phyloP scores from a whole-genome alignment of 1,284 basidiomycete species.

The Cerrena zonata region DNA sequence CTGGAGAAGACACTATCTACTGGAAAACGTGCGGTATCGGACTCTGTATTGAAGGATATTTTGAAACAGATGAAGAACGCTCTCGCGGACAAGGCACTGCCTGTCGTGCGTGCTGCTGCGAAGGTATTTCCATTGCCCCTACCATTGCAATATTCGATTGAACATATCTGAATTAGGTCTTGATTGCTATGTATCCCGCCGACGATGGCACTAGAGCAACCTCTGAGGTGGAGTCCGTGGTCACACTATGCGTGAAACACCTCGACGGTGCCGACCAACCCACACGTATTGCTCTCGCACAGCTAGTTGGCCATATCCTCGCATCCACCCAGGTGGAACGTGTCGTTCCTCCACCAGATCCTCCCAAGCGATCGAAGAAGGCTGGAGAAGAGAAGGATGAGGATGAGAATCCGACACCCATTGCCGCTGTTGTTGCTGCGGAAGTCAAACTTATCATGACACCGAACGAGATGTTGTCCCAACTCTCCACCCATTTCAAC shows the following conservation, averaged over 20 bases:
- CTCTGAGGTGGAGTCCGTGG: slow-evolving; percentile 71
- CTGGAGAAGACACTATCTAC: slow-evolving; percentile 73
- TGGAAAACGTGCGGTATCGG: slow-evolving; percentile 80
- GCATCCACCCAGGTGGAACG: slow-evolving; percentile 80
- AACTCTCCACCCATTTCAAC: slow-evolving; percentile 78
- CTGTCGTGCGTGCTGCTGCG: slow-evolving; percentile 81
- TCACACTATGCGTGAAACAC: slow-evolving; percentile 67
- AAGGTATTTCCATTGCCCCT: slow-evolving; percentile 41
- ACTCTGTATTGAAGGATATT: slow-evolving; percentile 76
- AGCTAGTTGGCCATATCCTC: slow-evolving; percentile 79
- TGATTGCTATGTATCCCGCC: slow-evolving; percentile 61
- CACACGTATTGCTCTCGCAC: slow-evolving; percentile 75
- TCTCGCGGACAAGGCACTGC: slow-evolving; percentile 78
- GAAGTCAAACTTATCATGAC: slow-evolving; percentile 70
- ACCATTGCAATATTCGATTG: neutral
- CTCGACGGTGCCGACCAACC: slow-evolving; percentile 81
- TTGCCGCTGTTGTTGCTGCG: slow-evolving; percentile 47
- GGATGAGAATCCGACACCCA: slow-evolving; percentile 47
- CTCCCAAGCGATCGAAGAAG: slow-evolving; percentile 61
- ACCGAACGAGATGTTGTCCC: slow-evolving; percentile 75
- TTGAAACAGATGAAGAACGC: slow-evolving; percentile 76
- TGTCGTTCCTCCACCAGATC: slow-evolving; percentile 40
- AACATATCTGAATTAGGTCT: slow-evolving; percentile 51
- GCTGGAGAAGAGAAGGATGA: slow-evolving; percentile 50
- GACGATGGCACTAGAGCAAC: slow-evolving; percentile 47